Conservation (phyloP, 306 rosid genomes). For the Quercus engelmannii region DNA sequence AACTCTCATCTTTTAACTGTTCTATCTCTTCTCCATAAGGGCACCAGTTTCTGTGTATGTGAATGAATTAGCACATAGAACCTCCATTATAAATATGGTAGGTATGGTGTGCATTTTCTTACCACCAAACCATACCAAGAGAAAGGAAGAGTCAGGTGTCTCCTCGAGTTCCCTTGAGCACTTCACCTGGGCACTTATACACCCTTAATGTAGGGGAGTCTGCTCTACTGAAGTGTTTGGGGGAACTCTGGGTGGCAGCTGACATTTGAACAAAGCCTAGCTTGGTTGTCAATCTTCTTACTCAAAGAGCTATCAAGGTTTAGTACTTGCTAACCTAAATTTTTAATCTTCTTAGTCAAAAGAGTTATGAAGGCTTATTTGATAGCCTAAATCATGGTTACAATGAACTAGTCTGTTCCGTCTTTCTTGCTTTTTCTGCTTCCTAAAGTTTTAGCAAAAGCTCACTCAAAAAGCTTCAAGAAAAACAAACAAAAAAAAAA, state of each 20-base stretch:
- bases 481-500: too few relatives aligned
- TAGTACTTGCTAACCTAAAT: too few relatives aligned
- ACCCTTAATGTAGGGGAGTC: not conserved
- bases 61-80: not conserved
- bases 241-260: slow-evolving; percentile 39
- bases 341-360: not conserved
- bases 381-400: too few relatives aligned
- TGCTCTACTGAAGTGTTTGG: slow-evolving; percentile 45
- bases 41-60: not conserved
- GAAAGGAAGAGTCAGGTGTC: not conserved
- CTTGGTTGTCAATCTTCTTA: not conserved
- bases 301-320: too few relatives aligned
- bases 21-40: not conserved
- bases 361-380: too few relatives aligned
- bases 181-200: slow-evolving; percentile 24
- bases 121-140: not conserved
- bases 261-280: not conserved
- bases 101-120: not conserved
- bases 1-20: not conserved
- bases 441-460: too few relatives aligned
- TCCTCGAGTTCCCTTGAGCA: slow-evolving; percentile 47
- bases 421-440: too few relatives aligned
- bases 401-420: too few relatives aligned
- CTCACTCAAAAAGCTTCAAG: too few relatives aligned
- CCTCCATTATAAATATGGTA: not conserved